Evolutionary conservation across 2,329 filamentous ascomycete genomes (phyloP).

Genomic region (Colletotrichum karsti): DNA sequence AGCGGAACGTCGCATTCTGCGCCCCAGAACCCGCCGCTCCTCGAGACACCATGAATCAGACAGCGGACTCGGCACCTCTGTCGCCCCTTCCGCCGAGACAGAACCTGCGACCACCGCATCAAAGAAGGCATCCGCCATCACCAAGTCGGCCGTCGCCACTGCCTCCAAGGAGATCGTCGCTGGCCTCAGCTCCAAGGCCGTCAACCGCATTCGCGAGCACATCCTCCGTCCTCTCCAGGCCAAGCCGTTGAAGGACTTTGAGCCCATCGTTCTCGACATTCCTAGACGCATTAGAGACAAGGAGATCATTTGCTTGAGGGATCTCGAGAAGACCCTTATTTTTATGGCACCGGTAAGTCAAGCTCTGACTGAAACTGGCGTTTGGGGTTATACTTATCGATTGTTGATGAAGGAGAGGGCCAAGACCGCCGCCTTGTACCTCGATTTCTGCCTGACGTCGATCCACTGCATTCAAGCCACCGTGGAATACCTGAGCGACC

Average conservation of each 20-base stretch:
- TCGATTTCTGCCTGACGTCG: slow-evolving; percentile 89
- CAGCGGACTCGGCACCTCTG: slow-evolving; percentile 87
- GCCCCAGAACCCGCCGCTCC: slow-evolving; percentile 63
- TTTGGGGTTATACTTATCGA: slow-evolving; percentile 74
- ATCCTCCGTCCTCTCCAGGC: slow-evolving; percentile 81
- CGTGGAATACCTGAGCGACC: slow-evolving; percentile 84
- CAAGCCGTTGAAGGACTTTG: slow-evolving; percentile 82
- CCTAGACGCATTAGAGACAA: slow-evolving; percentile 83
- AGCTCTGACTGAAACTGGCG: slow-evolving; percentile 57
- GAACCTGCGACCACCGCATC: slow-evolving; percentile 51
- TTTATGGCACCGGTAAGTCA: slow-evolving; percentile 94
- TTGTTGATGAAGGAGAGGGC: slow-evolving; percentile 81
- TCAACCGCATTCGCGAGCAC: slow-evolving; percentile 81
- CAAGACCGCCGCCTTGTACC: slow-evolving; percentile 75
- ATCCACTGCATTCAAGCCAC: slow-evolving; percentile 91
- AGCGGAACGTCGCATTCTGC: slow-evolving; percentile 58
- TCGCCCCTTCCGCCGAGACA: slow-evolving; percentile 66
- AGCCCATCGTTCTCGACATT: slow-evolving; percentile 80
- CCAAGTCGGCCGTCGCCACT: slow-evolving; percentile 62
- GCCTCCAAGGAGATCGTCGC: slow-evolving; percentile 59
- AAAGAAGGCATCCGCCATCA: slow-evolving; percentile 66
- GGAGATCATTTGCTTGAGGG: slow-evolving; percentile 89
- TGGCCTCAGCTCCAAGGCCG: slow-evolving; percentile 73
- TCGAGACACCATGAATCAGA: slow-evolving; percentile 79
- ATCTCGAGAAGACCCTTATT: slow-evolving; percentile 92